Evolutionary conservation across 2,329 filamentous ascomycete species (phyloP).

Genomic region (Colletotrichum euphorbiae): DNA sequence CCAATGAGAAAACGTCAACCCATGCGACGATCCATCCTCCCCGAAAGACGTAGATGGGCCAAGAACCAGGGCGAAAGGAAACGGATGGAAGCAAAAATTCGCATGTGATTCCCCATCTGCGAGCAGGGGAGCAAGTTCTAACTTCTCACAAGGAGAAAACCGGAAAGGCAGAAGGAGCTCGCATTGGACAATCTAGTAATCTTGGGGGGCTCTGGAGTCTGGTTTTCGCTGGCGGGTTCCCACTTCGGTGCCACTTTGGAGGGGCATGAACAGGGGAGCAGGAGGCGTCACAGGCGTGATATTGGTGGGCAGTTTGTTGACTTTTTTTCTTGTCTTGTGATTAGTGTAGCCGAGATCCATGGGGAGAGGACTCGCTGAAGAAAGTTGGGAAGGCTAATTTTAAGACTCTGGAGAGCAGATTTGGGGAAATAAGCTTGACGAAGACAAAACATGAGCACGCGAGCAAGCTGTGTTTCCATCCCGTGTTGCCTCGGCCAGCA

Average conservation of each 20-base stretch:
- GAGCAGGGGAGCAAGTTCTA: slow-evolving; percentile 19
- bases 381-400: background rate
- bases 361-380: background rate
- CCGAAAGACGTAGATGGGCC: background rate
- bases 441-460: background rate
- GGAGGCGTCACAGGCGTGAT: background rate
- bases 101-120: slow-evolving; percentile 34
- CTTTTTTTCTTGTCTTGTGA: slow-evolving; percentile 8
- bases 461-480: background rate
- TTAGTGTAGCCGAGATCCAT: slow-evolving; percentile 23
- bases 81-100: slow-evolving; percentile 15
- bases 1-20: slow-evolving; percentile 11
- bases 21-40: slow-evolving; percentile 27
- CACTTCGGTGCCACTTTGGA: slow-evolving; percentile 10
- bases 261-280: background rate
- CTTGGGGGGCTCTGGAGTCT: no score
- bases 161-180: slow-evolving; percentile 3
- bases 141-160: slow-evolving; percentile 4
- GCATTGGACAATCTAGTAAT: slow-evolving; percentile 6
- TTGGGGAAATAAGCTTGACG: background rate
- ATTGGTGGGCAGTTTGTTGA: slow-evolving; percentile 26
- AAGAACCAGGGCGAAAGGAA: slow-evolving; percentile 10
- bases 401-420: background rate
- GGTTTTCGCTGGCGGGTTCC: slow-evolving; percentile 8
- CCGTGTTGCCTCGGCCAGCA: slow-evolving; percentile 33